Conservation (phyloP, 1,284 basidiomycete species). For the Boletellus deceptivus region DNA sequence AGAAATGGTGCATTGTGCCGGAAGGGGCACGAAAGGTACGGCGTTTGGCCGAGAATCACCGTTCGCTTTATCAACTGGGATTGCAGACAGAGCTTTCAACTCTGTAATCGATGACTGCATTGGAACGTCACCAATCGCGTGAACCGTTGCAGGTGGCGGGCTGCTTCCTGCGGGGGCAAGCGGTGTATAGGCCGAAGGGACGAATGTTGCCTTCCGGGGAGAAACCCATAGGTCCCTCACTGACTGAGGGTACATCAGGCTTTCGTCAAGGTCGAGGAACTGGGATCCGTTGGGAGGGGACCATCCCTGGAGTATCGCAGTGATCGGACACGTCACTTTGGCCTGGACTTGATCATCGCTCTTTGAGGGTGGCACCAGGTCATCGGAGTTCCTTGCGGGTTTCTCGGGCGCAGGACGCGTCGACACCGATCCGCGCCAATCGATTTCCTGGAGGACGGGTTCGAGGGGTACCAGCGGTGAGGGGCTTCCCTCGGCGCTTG, state of each 20-base stretch:
- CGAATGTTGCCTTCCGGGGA: slow-evolving; percentile 9
- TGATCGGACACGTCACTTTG: not conserved
- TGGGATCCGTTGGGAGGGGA: slow-evolving; percentile 24
- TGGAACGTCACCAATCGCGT: not conserved
- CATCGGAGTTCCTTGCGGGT: not conserved
- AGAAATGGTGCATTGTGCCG: not conserved
- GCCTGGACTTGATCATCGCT: not conserved
- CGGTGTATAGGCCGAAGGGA: not conserved
- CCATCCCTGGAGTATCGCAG: slow-evolving; percentile 23
- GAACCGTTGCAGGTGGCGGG: not conserved
- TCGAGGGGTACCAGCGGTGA: not conserved
- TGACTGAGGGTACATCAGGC: slow-evolving; percentile 11
- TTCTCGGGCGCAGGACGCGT: not conserved
- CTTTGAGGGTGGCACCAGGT: not conserved
- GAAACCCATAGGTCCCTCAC: slow-evolving; percentile 1
- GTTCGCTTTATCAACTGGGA: not conserved
- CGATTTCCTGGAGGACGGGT: not conserved
- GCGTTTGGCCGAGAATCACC: not conserved
- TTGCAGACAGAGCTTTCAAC: not conserved
- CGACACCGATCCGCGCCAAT: not conserved
- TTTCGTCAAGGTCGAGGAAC: slow-evolving; percentile 26
- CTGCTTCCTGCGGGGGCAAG: not conserved
- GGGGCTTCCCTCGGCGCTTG: slow-evolving; percentile 6
- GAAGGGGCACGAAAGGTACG: not conserved
- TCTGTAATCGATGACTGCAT: not conserved